A percentile compares a stretch with the other conserved stretches of the same genome.
phyloP scores from a whole-genome alignment of 495 filamentous ascomycete genomes.

The Lentithecium fluviatile region DNA sequence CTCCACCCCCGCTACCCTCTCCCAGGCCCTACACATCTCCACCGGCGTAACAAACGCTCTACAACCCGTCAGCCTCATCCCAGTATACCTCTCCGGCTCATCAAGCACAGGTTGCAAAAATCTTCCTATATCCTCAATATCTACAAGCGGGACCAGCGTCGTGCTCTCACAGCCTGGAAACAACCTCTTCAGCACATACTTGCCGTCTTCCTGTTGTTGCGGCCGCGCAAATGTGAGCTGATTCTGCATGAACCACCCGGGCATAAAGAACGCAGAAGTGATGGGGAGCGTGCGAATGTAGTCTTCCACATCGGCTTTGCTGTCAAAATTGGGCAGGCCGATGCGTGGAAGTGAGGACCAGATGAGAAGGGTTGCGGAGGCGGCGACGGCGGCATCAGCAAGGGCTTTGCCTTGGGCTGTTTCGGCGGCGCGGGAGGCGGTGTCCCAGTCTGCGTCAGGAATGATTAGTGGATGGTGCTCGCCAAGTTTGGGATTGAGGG shows the following conservation, averaged over 20 bases:
- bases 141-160: constrained; percentile 10
- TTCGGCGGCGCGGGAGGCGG: background rate
- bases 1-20: background rate
- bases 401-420: constrained; percentile 12
- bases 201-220: background rate
- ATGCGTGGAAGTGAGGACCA: constrained; percentile 9
- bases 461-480: background rate
- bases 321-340: constrained; percentile 6
- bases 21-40: background rate
- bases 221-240: constrained; percentile 1
- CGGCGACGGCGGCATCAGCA: constrained; percentile 2
- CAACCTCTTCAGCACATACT: background rate
- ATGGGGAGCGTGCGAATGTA: constrained; percentile 17
- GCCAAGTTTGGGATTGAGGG: background rate
- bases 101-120: constrained; percentile 1
- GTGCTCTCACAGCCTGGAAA: background rate
- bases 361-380: background rate
- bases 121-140: constrained; percentile 15
- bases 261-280: background rate
- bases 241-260: constrained; percentile 21
- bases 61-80: background rate
- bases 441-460: constrained; percentile 3
- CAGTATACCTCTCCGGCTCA: constrained; percentile 5
- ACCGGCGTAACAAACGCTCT: background rate
- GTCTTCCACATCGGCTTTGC: constrained; percentile 12